Evolutionary conservation across 2,329 filamentous ascomycete genomes (phyloP).

Genomic region (Pseudogymnoascus sp.): DNA sequence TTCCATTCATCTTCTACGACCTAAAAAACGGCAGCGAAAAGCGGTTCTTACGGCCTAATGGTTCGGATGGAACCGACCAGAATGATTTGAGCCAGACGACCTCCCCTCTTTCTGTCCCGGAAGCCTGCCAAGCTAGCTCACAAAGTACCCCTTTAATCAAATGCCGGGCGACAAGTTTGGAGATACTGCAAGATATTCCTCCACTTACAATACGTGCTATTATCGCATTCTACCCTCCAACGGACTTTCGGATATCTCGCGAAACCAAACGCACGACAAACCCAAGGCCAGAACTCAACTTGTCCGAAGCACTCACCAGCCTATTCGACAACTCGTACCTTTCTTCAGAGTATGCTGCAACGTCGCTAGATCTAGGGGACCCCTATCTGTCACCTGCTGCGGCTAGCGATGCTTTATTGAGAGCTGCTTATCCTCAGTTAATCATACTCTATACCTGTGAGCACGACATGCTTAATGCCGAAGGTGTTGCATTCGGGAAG

Average conservation of each 20-base stretch:
- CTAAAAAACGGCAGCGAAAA: conserved; percentile 31
- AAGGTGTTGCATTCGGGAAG: conserved; percentile 52
- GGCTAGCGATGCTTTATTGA: conserved; percentile 44
- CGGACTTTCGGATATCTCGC: conserved; percentile 51
- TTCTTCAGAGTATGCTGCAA: conserved; percentile 39
- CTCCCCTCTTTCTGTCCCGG: background rate
- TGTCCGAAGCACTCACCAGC: conserved; percentile 49
- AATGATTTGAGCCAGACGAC: background rate
- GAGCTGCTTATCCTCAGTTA: conserved; percentile 39
- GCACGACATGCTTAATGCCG: conserved; percentile 54
- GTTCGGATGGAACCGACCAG: background rate
- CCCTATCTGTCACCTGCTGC: conserved; percentile 50
- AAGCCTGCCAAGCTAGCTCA: background rate
- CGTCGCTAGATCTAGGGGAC: conserved; percentile 35
- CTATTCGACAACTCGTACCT: conserved; percentile 57
- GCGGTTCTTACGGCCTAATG: conserved; percentile 24
- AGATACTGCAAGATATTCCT: conserved; percentile 27
- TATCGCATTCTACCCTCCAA: conserved; percentile 52
- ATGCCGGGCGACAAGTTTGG: conserved; percentile 23
- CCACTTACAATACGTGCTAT: conserved; percentile 43
- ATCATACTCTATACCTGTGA: conserved; percentile 55
- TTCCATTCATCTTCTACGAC: conserved; percentile 38
- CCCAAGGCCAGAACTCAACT: conserved; percentile 46
- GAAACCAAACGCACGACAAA: conserved; percentile 47
- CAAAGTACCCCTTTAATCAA: conserved; percentile 19